A percentile compares a stretch with the other conserved stretches of the same genome.
Evolutionary conservation across 805 yeast species (phyloP).

Genomic region (Torulaspora delbrueckii): DNA sequence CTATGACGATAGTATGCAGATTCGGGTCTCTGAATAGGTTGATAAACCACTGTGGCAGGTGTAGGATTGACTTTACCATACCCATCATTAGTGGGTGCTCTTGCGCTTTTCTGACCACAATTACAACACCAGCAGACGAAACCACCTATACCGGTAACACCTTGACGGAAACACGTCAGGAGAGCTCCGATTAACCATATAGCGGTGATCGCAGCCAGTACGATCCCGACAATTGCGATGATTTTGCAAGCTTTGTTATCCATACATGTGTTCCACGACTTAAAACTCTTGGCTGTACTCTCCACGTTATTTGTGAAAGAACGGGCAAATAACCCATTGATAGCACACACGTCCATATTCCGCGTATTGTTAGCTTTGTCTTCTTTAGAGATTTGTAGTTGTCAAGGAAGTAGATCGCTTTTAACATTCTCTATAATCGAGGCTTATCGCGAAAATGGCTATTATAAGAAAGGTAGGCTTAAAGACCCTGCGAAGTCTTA

Average conservation of each 20-base stretch:
- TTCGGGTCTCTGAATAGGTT: constrained; percentile 30
- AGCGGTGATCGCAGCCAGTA: constrained; percentile 48
- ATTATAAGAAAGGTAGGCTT: too few relatives aligned
- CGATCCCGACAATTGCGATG: constrained; percentile 68
- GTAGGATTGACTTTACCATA: constrained; percentile 8
- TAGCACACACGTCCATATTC: constrained; percentile 10
- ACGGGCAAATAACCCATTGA: constrained; percentile 14
- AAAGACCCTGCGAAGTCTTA: too few relatives aligned
- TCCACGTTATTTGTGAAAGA: constrained; percentile 25
- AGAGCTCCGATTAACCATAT: constrained; percentile 56
- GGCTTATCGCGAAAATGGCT: too few relatives aligned
- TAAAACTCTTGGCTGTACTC: constrained; percentile 46
- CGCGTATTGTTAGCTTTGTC: not conserved
- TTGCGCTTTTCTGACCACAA: constrained; percentile 24
- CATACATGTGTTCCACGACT: constrained; percentile 75
- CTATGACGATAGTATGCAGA: constrained; percentile 19
- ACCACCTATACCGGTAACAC: constrained; percentile 47
- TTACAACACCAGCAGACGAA: constrained; percentile 51
- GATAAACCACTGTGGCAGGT: constrained; percentile 32
- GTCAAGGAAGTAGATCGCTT: not conserved
- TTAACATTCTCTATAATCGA: not conserved
- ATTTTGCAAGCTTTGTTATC: constrained; percentile 69
- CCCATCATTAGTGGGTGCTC: constrained; percentile 15
- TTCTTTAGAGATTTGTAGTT: not conserved
- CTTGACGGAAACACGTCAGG: constrained; percentile 53